A percentile compares a stretch with the other conserved stretches of the same genome.
Conservation (phyloP, 2,329 filamentous ascomycete genomes). For the Ambrosiella cleistominuta region DNA sequence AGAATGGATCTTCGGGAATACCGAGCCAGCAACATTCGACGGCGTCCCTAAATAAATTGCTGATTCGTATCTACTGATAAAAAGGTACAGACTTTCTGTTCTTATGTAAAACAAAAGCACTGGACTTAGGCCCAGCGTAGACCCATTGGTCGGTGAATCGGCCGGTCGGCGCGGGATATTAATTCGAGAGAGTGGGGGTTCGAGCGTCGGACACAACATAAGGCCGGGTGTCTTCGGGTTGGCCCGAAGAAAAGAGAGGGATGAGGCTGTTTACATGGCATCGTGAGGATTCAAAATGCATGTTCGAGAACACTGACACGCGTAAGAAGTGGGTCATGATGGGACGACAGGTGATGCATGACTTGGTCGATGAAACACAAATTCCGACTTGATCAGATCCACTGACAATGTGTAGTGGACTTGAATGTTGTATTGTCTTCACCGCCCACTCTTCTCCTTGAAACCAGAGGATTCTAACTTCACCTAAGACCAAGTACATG, state of each 20-base stretch:
- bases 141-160: not conserved
- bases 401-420: not conserved
- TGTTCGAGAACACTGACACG: not conserved
- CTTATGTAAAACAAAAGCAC: not conserved
- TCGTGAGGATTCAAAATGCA: no score
- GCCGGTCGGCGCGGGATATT: not conserved
- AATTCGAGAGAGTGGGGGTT: not conserved
- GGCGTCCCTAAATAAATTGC: no score
- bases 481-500: no score
- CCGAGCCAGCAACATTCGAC: not conserved
- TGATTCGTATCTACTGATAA: no score
- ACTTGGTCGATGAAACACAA: not conserved
- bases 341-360: not conserved
- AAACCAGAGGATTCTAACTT: no score
- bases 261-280: no score
- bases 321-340: not conserved
- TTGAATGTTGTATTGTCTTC: not conserved
- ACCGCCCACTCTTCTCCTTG: not conserved
- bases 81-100: no score
- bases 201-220: not conserved
- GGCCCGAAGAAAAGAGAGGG: not conserved
- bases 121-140: not conserved
- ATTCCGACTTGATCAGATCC: not conserved
- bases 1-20: not conserved
- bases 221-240: not conserved